Percentiles rank a stretch among this genome's conserved stretches.
phyloP scores from a whole-genome alignment of 257 asterid species.

The Cruciata laevipes region DNA sequence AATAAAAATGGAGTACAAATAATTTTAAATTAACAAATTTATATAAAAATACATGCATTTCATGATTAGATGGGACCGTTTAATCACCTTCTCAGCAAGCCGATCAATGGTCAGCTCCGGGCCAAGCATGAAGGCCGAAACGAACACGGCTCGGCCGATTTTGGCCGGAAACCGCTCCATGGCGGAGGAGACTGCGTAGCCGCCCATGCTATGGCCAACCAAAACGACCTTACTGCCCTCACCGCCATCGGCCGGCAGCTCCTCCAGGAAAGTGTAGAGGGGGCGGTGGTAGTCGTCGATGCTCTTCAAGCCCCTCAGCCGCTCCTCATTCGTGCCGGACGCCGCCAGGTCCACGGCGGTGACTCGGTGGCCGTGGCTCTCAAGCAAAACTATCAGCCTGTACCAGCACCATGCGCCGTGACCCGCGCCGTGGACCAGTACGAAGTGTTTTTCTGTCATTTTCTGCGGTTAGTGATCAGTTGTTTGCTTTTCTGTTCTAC shows the following conservation, averaged over 20 bases:
- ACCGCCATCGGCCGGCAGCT: not conserved
- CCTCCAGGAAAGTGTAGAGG: not conserved
- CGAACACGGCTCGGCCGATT: constrained; percentile 3
- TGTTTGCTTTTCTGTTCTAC: not conserved
- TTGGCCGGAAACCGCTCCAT: constrained; percentile 12
- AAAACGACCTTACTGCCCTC: not conserved
- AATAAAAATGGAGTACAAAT: too few species aligned
- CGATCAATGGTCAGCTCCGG: constrained; percentile 7
- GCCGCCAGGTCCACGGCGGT: constrained; percentile 10
- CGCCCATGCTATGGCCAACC: constrained; percentile 11
- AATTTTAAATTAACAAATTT: too few species aligned
- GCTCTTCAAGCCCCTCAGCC: not conserved
- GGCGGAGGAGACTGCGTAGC: constrained; percentile 13
- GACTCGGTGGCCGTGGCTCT: constrained; percentile 1
- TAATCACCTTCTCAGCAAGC: constrained; percentile 1
- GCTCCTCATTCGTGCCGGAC: not conserved
- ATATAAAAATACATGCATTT: too few species aligned
- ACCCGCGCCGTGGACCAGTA: constrained; percentile 8
- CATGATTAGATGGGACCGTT: too few species aligned
- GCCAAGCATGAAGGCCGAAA: constrained; percentile 9
- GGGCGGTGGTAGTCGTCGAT: constrained; percentile 11
- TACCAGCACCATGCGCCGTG: constrained; percentile 15
- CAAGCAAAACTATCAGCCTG: not conserved
- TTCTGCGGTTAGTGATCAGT: not conserved
- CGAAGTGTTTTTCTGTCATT: constrained; percentile 10